phyloP scores from a whole-genome alignment of 495 filamentous ascomycete genomes.

The Tuber aestivum region DNA sequence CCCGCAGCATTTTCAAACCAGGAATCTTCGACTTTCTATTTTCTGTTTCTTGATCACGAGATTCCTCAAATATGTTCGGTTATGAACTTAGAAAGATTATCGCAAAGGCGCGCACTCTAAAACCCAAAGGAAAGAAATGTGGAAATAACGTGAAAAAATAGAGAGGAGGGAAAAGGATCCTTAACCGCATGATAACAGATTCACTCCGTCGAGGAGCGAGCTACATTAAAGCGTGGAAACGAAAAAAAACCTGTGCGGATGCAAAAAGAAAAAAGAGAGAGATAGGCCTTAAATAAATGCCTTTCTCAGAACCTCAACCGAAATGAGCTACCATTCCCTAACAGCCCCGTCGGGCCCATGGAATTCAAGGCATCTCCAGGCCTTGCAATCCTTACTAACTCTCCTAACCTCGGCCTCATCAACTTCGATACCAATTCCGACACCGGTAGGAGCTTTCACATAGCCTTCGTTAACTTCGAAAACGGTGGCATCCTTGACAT shows the following conservation, averaged over 20 bases:
- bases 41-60: neutral
- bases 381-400: slow-evolving; percentile 49
- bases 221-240: neutral
- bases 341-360: slow-evolving; percentile 64
- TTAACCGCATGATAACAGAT: neutral
- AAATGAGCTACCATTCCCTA: slow-evolving; percentile 59
- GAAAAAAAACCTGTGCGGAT: neutral
- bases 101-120: neutral
- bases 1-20: neutral
- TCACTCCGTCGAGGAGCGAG: neutral
- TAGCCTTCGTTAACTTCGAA: slow-evolving; percentile 63
- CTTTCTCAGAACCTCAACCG: neutral
- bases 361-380: slow-evolving; percentile 60
- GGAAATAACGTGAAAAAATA: neutral
- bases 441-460: slow-evolving; percentile 56
- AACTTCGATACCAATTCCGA: slow-evolving; percentile 69
- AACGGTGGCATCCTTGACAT: slow-evolving; percentile 56
- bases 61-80: neutral
- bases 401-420: slow-evolving; percentile 62
- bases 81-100: neutral
- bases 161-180: neutral
- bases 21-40: neutral
- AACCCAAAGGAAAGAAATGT: neutral
- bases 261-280: neutral
- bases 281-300: slow-evolving; percentile 1